phyloP scores from a whole-genome alignment of 176 grass and related monocot species.

The Aegilops bicornis region DNA sequence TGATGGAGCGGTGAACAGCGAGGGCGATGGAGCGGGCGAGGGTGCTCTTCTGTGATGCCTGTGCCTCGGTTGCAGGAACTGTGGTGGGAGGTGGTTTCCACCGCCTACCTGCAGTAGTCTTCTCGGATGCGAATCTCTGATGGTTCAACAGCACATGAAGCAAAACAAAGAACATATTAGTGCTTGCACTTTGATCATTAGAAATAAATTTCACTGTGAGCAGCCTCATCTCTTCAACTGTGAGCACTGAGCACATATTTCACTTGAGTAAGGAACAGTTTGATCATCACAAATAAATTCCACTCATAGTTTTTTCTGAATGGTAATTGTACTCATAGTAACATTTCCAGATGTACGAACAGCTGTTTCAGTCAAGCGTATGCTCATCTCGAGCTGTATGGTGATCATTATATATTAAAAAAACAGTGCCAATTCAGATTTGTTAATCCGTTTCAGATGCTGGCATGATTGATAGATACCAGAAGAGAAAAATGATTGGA shows the following conservation, averaged over 20 bases:
- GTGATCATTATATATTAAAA: not conserved
- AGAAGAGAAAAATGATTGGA: not conserved
- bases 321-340: no score
- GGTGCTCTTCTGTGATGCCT: not conserved
- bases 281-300: not conserved
- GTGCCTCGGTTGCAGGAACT: no score
- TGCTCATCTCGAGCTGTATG: not conserved
- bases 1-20: not conserved
- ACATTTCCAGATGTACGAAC: not conserved
- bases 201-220: no score
- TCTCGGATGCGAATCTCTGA: conserved; percentile 15
- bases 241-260: not conserved
- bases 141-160: not conserved
- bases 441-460: not conserved
- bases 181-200: no score
- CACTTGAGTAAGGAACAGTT: not conserved
- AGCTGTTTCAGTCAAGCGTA: no score
- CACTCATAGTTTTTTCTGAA: no score
- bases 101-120: conserved; percentile 32
- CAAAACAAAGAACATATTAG: not conserved
- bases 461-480: not conserved
- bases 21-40: conserved; percentile 28
- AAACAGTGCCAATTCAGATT: not conserved
- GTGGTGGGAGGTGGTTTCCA: not conserved
- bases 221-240: not conserved